phyloP scores from a whole-genome alignment of 2,329 filamentous ascomycete species.

The Ophiostoma sp. region DNA sequence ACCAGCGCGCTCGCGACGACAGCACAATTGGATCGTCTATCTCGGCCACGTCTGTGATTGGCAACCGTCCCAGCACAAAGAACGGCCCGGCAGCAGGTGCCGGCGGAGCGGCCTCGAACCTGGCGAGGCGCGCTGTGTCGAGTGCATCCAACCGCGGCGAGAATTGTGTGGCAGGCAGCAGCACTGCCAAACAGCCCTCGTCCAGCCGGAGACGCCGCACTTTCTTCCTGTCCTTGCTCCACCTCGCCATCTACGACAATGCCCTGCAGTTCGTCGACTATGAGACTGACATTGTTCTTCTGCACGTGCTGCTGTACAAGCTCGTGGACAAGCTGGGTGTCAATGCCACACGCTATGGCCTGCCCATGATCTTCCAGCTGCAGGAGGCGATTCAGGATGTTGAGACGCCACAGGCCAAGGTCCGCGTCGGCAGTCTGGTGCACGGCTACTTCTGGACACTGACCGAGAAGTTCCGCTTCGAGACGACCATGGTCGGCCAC shows the following conservation, averaged over 20 bases:
- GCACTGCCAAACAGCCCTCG: neutral
- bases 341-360: constrained; percentile 73
- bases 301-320: constrained; percentile 74
- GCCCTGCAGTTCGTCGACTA: constrained; percentile 71
- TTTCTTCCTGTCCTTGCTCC: constrained; percentile 79
- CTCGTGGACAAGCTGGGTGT: constrained; percentile 77
- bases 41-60: constrained; percentile 37
- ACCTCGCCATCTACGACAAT: constrained; percentile 87
- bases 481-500: constrained; percentile 66
- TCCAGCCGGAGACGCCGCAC: constrained; percentile 52
- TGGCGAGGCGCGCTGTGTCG: constrained; percentile 66
- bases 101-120: constrained; percentile 30
- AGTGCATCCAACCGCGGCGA: constrained; percentile 63
- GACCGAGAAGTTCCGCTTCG: constrained; percentile 74
- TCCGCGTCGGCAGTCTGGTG: constrained; percentile 79
- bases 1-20: constrained; percentile 64
- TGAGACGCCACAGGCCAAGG: constrained; percentile 67
- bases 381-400: constrained; percentile 78
- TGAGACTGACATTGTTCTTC: constrained; percentile 71
- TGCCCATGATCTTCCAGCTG: constrained; percentile 86
- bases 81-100: constrained; percentile 35
- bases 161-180: constrained; percentile 37
- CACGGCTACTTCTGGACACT: constrained; percentile 87
- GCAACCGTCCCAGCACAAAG: constrained; percentile 47
- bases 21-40: constrained; percentile 31